Evolutionary conservation across 805 yeast genomes (phyloP), one percentile per base, ranked within the genome.

Genomic region (Kodamaea leandrae): DNA sequence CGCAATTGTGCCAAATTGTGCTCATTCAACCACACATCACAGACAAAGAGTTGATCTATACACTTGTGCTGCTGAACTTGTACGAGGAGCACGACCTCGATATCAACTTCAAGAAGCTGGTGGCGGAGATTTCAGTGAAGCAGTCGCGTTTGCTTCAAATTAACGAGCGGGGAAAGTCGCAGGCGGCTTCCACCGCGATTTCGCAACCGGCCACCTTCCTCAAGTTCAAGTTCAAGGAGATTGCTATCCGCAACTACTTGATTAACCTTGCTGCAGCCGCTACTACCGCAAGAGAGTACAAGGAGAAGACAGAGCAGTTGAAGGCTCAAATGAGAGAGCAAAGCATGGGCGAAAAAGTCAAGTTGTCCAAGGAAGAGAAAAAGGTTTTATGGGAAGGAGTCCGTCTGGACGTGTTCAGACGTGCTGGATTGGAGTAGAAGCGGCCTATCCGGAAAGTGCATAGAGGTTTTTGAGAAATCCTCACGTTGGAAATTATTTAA

Each of bases 181-280:
- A 46, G 15, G 46, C 58, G 14, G 67, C 68, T 15, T 61, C 66
- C 35, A 57, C 61, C 2, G 53, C 63, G 9, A 50, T 51, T 14
- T 63, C 60, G 12, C 36, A 25, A 23, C 52, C 47, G 32, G 68
- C 61, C 46, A 43, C 61, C 4, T 60, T 45, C 17, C 53, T 69
- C 39, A 55, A 57, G 33, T 61, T 67, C 45, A 60, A 65, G 36
- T 71, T 60, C 41, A 71, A 67, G 52, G 68, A 68, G 37, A 64
- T 73, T 18, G 78, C 79, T 4, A 52, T 75, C 21, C 53, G 78
- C 38, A 74, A 76, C 54, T 76, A 72, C 46, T 60, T 76, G 42
- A 62, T 76, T n/a, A 76, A 76, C 53, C 55, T 76, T 41, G 70
- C 77, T 9, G 80, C 78, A 9, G 80, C 80, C 3, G 72, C 78